Percentiles rank a stretch among this genome's conserved stretches.
phyloP scores from a whole-genome alignment of 495 filamentous ascomycete genomes.

The Penicillium ucsense region DNA sequence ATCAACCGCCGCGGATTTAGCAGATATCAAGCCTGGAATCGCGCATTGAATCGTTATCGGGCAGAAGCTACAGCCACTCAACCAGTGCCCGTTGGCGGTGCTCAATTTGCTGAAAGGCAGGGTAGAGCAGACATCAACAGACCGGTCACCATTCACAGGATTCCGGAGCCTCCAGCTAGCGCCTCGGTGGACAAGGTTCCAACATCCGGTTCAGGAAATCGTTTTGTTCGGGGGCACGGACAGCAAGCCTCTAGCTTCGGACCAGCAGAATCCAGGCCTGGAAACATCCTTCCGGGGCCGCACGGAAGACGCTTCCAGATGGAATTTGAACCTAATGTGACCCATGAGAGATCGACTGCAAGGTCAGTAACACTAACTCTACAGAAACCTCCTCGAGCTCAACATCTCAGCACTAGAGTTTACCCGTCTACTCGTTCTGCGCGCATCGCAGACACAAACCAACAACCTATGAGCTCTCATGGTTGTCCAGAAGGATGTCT shows the following conservation, averaged over 20 bases:
- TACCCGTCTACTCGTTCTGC: constrained; percentile 9
- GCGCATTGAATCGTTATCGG: constrained; percentile 32
- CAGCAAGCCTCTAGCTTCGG: constrained; percentile 5
- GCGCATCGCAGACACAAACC: constrained; percentile 8
- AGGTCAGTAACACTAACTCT: constrained; percentile 18
- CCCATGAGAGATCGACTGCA: constrained; percentile 4
- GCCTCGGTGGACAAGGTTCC: constrained; percentile 6
- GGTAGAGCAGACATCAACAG: constrained; percentile 14
- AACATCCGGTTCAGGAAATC: constrained; percentile 9
- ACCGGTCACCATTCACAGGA: constrained; percentile 11
- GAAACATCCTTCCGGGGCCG: constrained; percentile 7
- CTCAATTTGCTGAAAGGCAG: constrained; percentile 6
- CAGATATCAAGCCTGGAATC: constrained; percentile 41
- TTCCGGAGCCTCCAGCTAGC: constrained; percentile 4
- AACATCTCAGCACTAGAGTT: constrained; percentile 10
- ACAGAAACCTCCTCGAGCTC: constrained; percentile 17
- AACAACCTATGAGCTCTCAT: constrained; percentile 10
- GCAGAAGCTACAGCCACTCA: constrained; percentile 14
- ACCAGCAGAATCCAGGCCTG: constrained; percentile 2
- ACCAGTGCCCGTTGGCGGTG: constrained; percentile 3
- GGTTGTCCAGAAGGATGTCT: constrained; percentile 11
- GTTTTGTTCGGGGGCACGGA: constrained; percentile 7
- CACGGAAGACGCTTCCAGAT: constrained; percentile 6
- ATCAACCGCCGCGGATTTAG: constrained; percentile 39
- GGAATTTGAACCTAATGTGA: constrained; percentile 4